Conservation (phyloP, 2,329 filamentous ascomycete species). For the Colletotrichum navitas region DNA sequence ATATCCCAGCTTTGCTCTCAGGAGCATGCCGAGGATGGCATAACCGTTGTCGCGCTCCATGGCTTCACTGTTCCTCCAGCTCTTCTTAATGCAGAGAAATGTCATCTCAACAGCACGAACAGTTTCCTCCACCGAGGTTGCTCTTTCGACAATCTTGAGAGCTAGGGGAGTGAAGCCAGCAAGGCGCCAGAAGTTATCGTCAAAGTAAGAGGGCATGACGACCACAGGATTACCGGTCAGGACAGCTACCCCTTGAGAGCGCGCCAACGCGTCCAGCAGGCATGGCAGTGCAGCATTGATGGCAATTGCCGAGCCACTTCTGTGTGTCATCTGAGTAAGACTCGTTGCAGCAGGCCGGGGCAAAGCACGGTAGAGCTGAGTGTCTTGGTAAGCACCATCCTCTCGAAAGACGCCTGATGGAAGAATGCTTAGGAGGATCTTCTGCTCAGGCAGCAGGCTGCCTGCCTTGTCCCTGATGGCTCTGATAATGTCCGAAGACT, state of each 20-base stretch:
- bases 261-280: conserved; percentile 88
- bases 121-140: conserved; percentile 77
- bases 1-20: conserved; percentile 84
- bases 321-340: conserved; percentile 76
- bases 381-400: conserved; percentile 83
- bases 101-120: conserved; percentile 84
- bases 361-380: conserved; percentile 80
- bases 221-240: conserved; percentile 88
- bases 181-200: conserved; percentile 92
- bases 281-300: conserved; percentile 90
- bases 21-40: conserved; percentile 83
- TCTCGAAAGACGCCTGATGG: conserved; percentile 85
- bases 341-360: conserved; percentile 78
- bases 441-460: conserved; percentile 82
- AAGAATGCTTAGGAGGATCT: conserved; percentile 85
- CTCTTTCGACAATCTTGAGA: conserved; percentile 85
- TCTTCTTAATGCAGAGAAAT: conserved; percentile 87
- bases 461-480: conserved; percentile 90
- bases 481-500: conserved; percentile 89
- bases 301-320: conserved; percentile 81
- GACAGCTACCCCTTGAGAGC: conserved; percentile 83
- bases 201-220: conserved; percentile 83
- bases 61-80: conserved; percentile 97
- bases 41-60: conserved; percentile 98
- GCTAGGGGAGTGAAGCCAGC: conserved; percentile 91